A percentile compares a stretch with the other conserved stretches of the same genome.
Conservation (phyloP, 192 early-diverging fungal genomes). For the Linnemannia elongata region DNA sequence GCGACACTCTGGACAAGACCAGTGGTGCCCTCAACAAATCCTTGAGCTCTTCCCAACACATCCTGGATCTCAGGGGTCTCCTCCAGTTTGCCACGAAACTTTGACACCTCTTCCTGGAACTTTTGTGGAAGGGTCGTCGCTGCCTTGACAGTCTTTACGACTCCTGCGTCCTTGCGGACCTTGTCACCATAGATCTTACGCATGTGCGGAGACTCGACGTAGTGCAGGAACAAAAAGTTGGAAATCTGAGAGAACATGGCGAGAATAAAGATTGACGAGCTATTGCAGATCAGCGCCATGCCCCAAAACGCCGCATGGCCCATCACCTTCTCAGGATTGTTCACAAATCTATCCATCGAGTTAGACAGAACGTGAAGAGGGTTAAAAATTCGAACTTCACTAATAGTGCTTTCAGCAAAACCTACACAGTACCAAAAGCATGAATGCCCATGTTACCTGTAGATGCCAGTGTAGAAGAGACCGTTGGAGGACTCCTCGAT, state of each 20-base stretch:
- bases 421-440: neutral
- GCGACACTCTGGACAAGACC: constrained; percentile 65
- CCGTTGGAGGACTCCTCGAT: constrained; percentile 81
- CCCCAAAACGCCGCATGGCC: constrained; percentile 96
- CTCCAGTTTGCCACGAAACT: constrained; percentile 50
- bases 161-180: constrained; percentile 86
- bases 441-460: constrained; percentile 19
- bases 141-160: constrained; percentile 77
- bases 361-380: neutral
- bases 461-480: constrained; percentile 92
- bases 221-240: constrained; percentile 86
- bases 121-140: constrained; percentile 70
- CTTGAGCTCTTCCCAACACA: constrained; percentile 69
- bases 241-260: constrained; percentile 87
- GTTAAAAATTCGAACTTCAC: neutral
- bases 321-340: constrained; percentile 94
- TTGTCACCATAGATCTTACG: constrained; percentile 86
- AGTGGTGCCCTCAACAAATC: constrained; percentile 71
- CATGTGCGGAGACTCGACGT: constrained; percentile 96
- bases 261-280: constrained; percentile 82
- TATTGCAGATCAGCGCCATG: constrained; percentile 85
- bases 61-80: constrained; percentile 64
- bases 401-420: neutral
- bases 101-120: constrained; percentile 62
- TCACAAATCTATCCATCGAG: constrained; percentile 73